A percentile compares a stretch with the other conserved stretches of the same genome.
phyloP scores from a whole-genome alignment of 2,329 filamentous ascomycete species.

The Cercospora nicotianae region DNA sequence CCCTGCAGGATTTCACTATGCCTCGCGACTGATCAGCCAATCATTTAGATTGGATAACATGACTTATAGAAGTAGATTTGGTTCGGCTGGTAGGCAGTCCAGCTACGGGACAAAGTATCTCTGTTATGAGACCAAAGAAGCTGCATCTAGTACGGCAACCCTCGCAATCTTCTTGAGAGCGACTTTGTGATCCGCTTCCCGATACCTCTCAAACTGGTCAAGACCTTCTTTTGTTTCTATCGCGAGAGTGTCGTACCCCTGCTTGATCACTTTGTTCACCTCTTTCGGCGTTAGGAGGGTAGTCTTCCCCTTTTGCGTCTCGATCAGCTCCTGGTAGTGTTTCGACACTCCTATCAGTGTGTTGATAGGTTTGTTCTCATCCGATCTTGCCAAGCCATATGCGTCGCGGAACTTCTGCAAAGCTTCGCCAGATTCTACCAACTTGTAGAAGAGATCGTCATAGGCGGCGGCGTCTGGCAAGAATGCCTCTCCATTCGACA shows the following conservation, averaged over 20 bases:
- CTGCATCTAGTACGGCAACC: constrained; percentile 70
- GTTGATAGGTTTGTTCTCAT: constrained; percentile 67
- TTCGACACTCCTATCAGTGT: constrained; percentile 78
- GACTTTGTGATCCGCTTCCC: constrained; percentile 77
- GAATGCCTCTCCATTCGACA: constrained; percentile 87
- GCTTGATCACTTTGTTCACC: constrained; percentile 88
- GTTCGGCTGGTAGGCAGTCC: background rate
- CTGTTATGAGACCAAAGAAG: constrained; percentile 23
- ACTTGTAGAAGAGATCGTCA: constrained; percentile 97
- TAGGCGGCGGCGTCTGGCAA: constrained; percentile 83
- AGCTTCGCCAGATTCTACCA: constrained; percentile 86
- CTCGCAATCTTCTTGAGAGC: constrained; percentile 85
- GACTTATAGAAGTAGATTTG: background rate
- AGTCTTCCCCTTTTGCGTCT: constrained; percentile 56
- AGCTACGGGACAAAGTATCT: background rate
- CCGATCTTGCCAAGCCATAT: constrained; percentile 55
- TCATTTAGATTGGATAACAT: background rate
- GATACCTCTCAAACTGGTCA: constrained; percentile 54
- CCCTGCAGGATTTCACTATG: constrained; percentile 25
- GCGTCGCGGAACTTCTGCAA: constrained; percentile 78
- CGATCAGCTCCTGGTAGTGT: constrained; percentile 84
- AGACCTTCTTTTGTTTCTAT: constrained; percentile 86
- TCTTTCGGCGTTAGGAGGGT: constrained; percentile 73
- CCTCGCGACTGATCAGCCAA: background rate
- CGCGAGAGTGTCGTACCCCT: constrained; percentile 91